phyloP scores from a whole-genome alignment of 805 yeast genomes.

The Millerozyma miso region DNA sequence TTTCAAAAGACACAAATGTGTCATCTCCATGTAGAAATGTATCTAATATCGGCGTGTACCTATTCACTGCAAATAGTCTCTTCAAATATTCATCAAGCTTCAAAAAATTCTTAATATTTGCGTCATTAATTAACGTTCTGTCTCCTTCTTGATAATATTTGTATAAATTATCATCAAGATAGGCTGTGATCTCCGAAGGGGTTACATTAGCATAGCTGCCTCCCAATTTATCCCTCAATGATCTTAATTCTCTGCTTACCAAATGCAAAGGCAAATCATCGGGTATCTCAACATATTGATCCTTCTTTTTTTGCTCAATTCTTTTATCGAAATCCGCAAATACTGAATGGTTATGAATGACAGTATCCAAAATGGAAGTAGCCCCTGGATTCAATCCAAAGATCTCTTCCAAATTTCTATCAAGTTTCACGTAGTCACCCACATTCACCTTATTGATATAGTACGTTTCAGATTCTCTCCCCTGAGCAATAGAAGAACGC shows the following conservation, averaged over 20 bases:
- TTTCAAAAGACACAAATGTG: conserved; percentile 4
- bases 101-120: conserved; percentile 18
- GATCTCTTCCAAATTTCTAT: conserved; percentile 17
- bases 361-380: conserved; percentile 53
- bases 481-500: conserved; percentile 7
- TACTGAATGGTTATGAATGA: conserved; percentile 45
- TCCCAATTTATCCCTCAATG: conserved; percentile 3
- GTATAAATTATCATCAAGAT: conserved; percentile 1
- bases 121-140: conserved; percentile 2
- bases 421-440: conserved; percentile 5
- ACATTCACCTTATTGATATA: conserved; percentile 3
- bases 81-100: conserved; percentile 8
- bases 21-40: conserved; percentile 4
- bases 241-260: conserved; percentile 1
- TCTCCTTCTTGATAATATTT: conserved; percentile 1
- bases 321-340: conserved; percentile 41
- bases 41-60: conserved; percentile 5
- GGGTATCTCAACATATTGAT: conserved; percentile 26
- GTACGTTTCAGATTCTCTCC: conserved; percentile 1
- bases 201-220: neutral
- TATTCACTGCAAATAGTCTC: neutral
- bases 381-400: conserved; percentile 53
- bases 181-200: neutral
- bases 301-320: neutral
- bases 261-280: conserved; percentile 15